Percentiles rank a stretch among this genome's conserved stretches.
These are phyloP conservation scores for Penstemon eatonii DNA, from an alignment of 257 asterid species.

Conservation along the genomic window DNA sequence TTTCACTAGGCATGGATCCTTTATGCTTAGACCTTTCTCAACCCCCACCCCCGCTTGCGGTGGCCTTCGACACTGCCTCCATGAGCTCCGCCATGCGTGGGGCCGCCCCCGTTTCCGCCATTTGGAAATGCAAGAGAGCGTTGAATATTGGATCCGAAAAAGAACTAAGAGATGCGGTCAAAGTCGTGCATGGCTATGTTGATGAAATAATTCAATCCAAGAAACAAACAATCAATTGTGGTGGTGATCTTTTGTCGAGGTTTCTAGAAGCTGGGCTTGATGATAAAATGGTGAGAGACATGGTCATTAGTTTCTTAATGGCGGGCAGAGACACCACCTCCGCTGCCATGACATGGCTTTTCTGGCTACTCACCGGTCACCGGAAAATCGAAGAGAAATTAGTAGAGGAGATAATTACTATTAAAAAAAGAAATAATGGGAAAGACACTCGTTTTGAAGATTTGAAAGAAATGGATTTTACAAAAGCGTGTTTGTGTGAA, in stretches of 20 bases:
- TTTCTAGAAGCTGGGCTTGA: conserved; percentile 43
- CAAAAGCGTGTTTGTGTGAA: conserved; percentile 67
- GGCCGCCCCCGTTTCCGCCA: conserved; percentile 39
- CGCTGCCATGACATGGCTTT: conserved; percentile 62
- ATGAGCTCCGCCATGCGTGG: conserved; percentile 58
- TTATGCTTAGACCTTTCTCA: conserved; percentile 37
- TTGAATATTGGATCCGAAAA: conserved; percentile 58
- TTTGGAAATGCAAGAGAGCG: conserved; percentile 59
- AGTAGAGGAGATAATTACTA: conserved; percentile 34
- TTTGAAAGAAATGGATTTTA: conserved; percentile 47
- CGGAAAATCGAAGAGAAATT: conserved; percentile 34
- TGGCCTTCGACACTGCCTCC: conserved; percentile 63
- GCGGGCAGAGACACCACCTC: conserved; percentile 74
- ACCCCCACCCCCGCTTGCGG: conserved; percentile 41
- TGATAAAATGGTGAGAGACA: conserved; percentile 46
- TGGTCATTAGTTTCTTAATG: conserved; percentile 50
- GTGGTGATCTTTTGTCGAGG: conserved; percentile 47
- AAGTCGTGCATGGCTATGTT: conserved; percentile 35
- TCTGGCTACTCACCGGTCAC: conserved; percentile 50
- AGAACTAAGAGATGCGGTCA: conserved; percentile 43
- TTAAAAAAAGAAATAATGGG: background rate
- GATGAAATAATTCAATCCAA: conserved; percentile 41
- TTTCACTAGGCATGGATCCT: conserved; percentile 53
- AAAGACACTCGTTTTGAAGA: conserved; percentile 26
- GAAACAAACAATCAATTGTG: conserved; percentile 19